A percentile compares a stretch with the other conserved stretches of the same genome.
Evolutionary conservation across 805 yeast species (phyloP).

Genomic region (Citeromyces matritensis): DNA sequence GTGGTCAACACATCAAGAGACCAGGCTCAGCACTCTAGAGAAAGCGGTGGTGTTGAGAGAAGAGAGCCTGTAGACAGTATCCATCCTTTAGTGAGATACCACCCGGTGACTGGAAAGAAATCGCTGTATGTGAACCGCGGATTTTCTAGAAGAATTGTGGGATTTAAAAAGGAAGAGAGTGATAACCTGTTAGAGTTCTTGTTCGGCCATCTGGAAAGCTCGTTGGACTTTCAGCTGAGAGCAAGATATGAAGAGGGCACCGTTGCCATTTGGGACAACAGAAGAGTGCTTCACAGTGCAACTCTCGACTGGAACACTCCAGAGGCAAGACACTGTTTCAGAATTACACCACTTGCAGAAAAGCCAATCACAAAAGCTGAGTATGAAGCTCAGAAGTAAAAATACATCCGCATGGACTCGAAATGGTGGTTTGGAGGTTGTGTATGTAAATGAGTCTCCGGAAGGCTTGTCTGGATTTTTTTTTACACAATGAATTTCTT

Average conservation of each 20-base stretch:
- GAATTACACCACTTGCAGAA: constrained; percentile 4
- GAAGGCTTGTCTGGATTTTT: too few relatives aligned
- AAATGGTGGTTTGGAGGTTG: too few relatives aligned
- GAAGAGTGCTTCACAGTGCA: constrained; percentile 34
- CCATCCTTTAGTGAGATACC: constrained; percentile 61
- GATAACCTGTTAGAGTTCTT: constrained; percentile 23
- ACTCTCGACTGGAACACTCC: constrained; percentile 30
- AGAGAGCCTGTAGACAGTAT: constrained; percentile 42
- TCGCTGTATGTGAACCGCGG: constrained; percentile 38
- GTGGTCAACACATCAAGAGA: constrained; percentile 59
- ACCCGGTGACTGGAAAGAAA: constrained; percentile 59
- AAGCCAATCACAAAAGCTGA: constrained; percentile 3
- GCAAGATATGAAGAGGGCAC: constrained; percentile 35
- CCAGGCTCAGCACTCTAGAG: constrained; percentile 45
- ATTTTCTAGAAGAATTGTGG: constrained; percentile 54
- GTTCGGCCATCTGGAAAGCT: constrained; percentile 1
- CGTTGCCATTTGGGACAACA: constrained; percentile 40
- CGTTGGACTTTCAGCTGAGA: constrained; percentile 28
- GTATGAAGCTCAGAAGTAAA: constrained; percentile 3
- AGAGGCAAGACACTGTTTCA: constrained; percentile 9
- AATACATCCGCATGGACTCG: too few relatives aligned
- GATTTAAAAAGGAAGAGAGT: constrained; percentile 60
- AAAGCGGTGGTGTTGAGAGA: constrained; percentile 48
- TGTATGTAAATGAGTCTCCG: too few relatives aligned
- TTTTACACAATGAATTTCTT: too few relatives aligned